These are phyloP conservation scores for Phragmites australis DNA, from an alignment of 176 grass and related monocot species.

Conservation along the genomic window DNA sequence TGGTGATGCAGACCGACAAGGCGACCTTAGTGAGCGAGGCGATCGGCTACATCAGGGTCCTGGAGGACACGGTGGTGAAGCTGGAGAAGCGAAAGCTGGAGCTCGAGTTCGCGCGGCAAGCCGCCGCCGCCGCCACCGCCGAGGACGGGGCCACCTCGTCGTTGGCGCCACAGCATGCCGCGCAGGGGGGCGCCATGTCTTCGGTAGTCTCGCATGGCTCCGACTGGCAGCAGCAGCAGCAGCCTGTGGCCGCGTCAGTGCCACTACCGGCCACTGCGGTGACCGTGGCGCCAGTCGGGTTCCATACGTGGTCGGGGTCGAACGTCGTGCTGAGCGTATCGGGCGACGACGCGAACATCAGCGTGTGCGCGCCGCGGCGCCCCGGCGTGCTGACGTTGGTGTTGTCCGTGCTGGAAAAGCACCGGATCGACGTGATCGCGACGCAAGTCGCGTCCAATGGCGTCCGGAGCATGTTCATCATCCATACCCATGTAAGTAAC, in stretches of 20 bases:
- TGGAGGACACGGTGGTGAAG: constrained; percentile 44
- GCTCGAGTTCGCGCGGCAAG: neutral
- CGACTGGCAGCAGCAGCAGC: neutral
- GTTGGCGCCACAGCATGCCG: neutral
- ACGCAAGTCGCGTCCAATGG: constrained; percentile 31
- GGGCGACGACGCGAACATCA: constrained; percentile 48
- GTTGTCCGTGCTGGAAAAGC: constrained; percentile 55
- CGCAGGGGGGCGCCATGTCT: neutral
- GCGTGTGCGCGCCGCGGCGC: constrained; percentile 29
- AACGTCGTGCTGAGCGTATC: constrained; percentile 60
- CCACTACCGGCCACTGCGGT: neutral
- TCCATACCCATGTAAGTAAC: constrained; percentile 67
- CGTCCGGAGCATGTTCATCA: constrained; percentile 35
- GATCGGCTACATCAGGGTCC: constrained; percentile 61
- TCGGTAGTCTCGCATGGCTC: constrained; percentile 3
- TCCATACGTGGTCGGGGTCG: constrained; percentile 61
- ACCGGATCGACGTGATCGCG: constrained; percentile 56
- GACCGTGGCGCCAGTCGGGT: neutral
- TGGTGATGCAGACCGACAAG: constrained; percentile 53
- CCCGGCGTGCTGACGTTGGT: constrained; percentile 36
- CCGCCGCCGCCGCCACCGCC: too few species aligned
- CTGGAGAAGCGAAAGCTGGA: constrained; percentile 59
- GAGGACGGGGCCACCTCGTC: neutral
- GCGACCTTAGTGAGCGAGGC: constrained; percentile 56
- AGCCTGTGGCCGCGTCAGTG: neutral